These are phyloP conservation scores for Aspergillus cavernicola DNA, from an alignment of 495 filamentous ascomycete species.

Conservation along the genomic window DNA sequence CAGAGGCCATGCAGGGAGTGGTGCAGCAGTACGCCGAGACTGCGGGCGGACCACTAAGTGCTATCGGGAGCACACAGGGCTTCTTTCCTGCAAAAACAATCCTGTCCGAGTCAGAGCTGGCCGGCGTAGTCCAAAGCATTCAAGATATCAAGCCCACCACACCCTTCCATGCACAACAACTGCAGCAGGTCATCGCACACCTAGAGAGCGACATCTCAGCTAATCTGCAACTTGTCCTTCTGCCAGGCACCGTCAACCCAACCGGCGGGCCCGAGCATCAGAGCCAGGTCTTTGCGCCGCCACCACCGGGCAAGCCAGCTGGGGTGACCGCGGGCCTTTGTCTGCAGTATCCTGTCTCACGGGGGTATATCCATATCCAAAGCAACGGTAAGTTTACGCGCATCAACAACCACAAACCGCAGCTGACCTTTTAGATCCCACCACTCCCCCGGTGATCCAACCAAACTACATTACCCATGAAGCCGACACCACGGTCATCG, in stretches of 20 bases:
- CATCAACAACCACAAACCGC: not conserved
- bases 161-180: slow-evolving; percentile 25
- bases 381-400: slow-evolving; percentile 17
- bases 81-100: slow-evolving; percentile 23
- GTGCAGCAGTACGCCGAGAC: slow-evolving; percentile 19
- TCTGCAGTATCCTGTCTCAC: slow-evolving; percentile 41
- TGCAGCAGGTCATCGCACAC: slow-evolving; percentile 22
- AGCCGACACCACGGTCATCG: slow-evolving; percentile 37
- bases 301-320: slow-evolving; percentile 9
- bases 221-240: slow-evolving; percentile 23
- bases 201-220: slow-evolving; percentile 23
- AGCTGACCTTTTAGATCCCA: slow-evolving; percentile 17
- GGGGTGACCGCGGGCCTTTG: slow-evolving; percentile 20
- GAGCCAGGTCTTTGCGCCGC: slow-evolving; percentile 9
- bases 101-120: slow-evolving; percentile 22
- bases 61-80: slow-evolving; percentile 18
- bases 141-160: slow-evolving; percentile 16
- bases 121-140: slow-evolving; percentile 19
- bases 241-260: slow-evolving; percentile 17
- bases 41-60: slow-evolving; percentile 13
- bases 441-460: slow-evolving; percentile 19
- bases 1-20: slow-evolving; percentile 24
- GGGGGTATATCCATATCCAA: slow-evolving; percentile 53
- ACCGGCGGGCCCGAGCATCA: slow-evolving; percentile 20
- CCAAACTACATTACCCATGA: slow-evolving; percentile 32